These are phyloP conservation scores for Backusella morwellensis DNA, from an alignment of 192 early-diverging fungal genomes.

Conservation along the genomic window DNA sequence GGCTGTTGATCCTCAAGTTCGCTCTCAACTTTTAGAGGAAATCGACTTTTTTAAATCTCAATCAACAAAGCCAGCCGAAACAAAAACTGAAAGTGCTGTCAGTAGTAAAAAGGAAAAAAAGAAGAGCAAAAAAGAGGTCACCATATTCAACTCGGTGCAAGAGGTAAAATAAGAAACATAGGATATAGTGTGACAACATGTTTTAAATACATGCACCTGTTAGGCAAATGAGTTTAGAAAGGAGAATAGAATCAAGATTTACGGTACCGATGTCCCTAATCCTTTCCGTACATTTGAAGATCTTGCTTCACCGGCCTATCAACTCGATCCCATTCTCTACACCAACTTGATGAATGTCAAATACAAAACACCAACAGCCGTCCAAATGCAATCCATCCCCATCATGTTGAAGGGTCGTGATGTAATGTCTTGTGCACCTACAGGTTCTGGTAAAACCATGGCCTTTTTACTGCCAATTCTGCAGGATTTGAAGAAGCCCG, in stretches of 20 bases:
- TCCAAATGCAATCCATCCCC: constrained; percentile 43
- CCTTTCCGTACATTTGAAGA: constrained; percentile 82
- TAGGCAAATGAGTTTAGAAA: constrained; percentile 71
- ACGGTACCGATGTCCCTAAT: constrained; percentile 83
- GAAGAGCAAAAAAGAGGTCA: not conserved
- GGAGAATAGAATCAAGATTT: constrained; percentile 74
- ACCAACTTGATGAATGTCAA: constrained; percentile 68
- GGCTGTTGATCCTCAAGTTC: constrained; percentile 20
- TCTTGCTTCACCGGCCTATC: constrained; percentile 63
- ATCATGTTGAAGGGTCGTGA: constrained; percentile 89
- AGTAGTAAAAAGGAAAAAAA: constrained; percentile 13
- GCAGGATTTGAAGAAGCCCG: constrained; percentile 75
- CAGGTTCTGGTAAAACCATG: constrained; percentile 97
- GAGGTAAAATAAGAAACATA: not conserved
- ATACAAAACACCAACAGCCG: constrained; percentile 57
- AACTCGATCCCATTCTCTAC: constrained; percentile 66
- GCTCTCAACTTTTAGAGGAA: constrained; percentile 33
- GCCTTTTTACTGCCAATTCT: constrained; percentile 92
- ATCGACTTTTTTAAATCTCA: constrained; percentile 41
- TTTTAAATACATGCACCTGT: not conserved
- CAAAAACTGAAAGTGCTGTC: constrained; percentile 24
- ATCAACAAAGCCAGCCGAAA: constrained; percentile 32
- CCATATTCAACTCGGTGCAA: constrained; percentile 14
- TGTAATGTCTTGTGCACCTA: constrained; percentile 94
- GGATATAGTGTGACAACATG: not conserved